A percentile compares a stretch with the other conserved stretches of the same genome.
Conservation (phyloP, 2,329 filamentous ascomycete genomes). For the Monosporascus sp. region DNA sequence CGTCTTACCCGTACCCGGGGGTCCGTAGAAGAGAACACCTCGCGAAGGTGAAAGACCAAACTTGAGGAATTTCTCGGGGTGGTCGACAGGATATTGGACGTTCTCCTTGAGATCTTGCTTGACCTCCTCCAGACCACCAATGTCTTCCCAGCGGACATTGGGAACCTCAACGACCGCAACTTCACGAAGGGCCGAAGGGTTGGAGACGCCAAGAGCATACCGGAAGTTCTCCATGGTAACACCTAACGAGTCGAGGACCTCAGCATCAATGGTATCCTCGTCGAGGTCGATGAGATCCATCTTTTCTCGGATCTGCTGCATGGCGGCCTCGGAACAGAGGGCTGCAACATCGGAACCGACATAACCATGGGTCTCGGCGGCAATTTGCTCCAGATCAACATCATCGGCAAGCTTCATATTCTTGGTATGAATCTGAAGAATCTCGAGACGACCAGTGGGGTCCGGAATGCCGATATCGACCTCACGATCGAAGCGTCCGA, state of each 20-base stretch:
- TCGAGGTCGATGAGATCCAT: conserved; percentile 99
- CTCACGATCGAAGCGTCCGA: conserved; percentile 97
- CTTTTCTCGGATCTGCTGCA: conserved; percentile 99
- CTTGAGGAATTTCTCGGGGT: conserved; percentile 99
- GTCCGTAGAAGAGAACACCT: conserved; percentile 97
- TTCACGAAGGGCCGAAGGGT: conserved; percentile 96
- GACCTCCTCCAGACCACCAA: conserved; percentile 95
- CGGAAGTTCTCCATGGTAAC: conserved; percentile 99
- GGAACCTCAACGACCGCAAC: conserved; percentile 98
- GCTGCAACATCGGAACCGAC: conserved; percentile 98
- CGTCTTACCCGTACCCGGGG: conserved; percentile 99
- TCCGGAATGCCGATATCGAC: conserved; percentile 98
- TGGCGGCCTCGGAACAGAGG: conserved; percentile 96
- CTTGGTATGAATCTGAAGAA: conserved; percentile 99
- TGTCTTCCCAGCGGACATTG: conserved; percentile 99
- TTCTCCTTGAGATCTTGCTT: conserved; percentile 99
- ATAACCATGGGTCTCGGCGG: conserved; percentile 96
- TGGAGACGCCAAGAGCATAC: conserved; percentile 94
- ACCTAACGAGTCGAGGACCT: conserved; percentile 95
- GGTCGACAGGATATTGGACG: conserved; percentile 98
- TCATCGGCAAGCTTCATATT: conserved; percentile 99
- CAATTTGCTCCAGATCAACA: conserved; percentile 94
- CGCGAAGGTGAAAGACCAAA: conserved; percentile 96
- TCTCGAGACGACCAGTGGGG: conserved; percentile 96
- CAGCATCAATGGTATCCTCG: conserved; percentile 97